A percentile compares a stretch with the other conserved stretches of the same genome.
Evolutionary conservation across 2,329 filamentous ascomycete species (phyloP).

Genomic region (Ceratocystis papillata): DNA sequence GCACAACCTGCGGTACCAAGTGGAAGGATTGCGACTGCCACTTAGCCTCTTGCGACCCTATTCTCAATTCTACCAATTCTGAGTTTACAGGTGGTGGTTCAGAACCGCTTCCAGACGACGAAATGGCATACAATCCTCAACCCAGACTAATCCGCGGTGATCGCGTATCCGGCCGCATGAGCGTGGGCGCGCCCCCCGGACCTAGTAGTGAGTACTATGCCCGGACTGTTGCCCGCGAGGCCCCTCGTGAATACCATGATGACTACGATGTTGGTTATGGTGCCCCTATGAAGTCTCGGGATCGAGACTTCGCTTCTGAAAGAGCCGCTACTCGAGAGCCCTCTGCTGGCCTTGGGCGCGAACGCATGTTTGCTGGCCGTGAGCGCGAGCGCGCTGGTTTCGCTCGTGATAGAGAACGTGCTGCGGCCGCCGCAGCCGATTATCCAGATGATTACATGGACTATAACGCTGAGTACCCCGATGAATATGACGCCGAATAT

Average conservation of each 20-base stretch:
- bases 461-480: slow-evolving; percentile 20
- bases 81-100: slow-evolving; percentile 6
- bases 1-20: slow-evolving; percentile 69
- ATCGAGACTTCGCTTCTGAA: slow-evolving; percentile 14
- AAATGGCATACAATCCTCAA: slow-evolving; percentile 17
- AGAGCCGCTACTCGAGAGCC: slow-evolving; percentile 17
- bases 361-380: slow-evolving; percentile 7
- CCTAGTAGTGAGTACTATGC: slow-evolving; percentile 20
- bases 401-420: slow-evolving; percentile 17
- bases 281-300: slow-evolving; percentile 7
- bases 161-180: slow-evolving; percentile 20
- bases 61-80: slow-evolving; percentile 26
- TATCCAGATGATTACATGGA: slow-evolving; percentile 19
- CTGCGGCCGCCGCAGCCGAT: slow-evolving; percentile 17
- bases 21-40: slow-evolving; percentile 80
- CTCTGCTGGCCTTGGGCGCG: slow-evolving; percentile 17
- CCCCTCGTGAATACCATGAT: slow-evolving; percentile 23
- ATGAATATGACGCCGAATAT: slow-evolving; percentile 17
- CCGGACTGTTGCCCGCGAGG: slow-evolving; percentile 16
- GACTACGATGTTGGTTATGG: slow-evolving; percentile 22
- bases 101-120: slow-evolving; percentile 18
- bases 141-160: slow-evolving; percentile 21
- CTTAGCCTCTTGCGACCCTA: slow-evolving; percentile 57
- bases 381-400: slow-evolving; percentile 9
- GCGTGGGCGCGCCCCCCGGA: slow-evolving; percentile 9